phyloP scores from a whole-genome alignment of 257 asterid species.

The Penstemon barbatus region DNA sequence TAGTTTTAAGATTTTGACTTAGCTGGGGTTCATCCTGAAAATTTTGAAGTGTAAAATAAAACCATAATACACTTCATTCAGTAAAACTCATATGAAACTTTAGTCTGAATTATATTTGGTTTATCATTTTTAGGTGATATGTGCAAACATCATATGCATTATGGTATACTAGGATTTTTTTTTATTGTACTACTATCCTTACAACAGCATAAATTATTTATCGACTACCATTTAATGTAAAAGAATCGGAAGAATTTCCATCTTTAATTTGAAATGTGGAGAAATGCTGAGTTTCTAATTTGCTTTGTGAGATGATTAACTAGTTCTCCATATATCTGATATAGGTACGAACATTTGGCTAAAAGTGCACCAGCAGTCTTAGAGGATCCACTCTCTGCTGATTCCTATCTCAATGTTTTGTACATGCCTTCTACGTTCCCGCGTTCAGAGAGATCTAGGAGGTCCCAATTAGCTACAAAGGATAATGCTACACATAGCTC shows the following conservation, averaged over 20 bases:
- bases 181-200: neutral
- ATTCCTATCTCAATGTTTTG: conserved; percentile 90
- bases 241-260: neutral
- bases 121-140: conserved; percentile 3
- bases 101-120: neutral
- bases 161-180: neutral
- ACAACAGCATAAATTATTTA: neutral
- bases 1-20: conserved; percentile 4
- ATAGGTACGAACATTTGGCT: conserved; percentile 93
- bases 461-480: conserved; percentile 59
- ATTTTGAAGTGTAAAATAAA: neutral
- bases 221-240: conserved; percentile 10
- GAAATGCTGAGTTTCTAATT: conserved; percentile 11
- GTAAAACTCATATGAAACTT: conserved; percentile 8
- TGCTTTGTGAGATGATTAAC: conserved; percentile 19
- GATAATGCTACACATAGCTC: conserved; percentile 46
- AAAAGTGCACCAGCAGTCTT: conserved; percentile 94
- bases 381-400: conserved; percentile 98
- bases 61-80: conserved; percentile 2
- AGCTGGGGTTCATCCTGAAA: conserved; percentile 15
- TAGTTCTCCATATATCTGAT: conserved; percentile 30
- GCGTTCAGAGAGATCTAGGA: conserved; percentile 91
- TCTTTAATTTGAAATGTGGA: neutral
- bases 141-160: neutral
- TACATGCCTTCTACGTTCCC: conserved; percentile 97